Conservation (phyloP, 1,284 basidiomycete genomes). For the Apiotrichum veenhuisii region DNA sequence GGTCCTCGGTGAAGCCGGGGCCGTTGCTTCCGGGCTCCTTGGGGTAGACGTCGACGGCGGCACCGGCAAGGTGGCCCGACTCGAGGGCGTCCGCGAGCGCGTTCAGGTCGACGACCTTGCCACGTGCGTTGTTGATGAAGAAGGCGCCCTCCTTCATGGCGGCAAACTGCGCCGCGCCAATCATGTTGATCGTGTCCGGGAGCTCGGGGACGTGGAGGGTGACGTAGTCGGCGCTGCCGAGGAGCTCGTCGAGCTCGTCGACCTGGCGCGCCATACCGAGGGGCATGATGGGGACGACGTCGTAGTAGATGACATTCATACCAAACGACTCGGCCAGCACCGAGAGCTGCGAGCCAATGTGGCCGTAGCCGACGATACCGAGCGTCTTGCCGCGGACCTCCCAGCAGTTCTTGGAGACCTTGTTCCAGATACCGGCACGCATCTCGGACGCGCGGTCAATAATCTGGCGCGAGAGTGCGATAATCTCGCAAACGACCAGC, state of each 20-base stretch:
- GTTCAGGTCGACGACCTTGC: conserved; percentile 89
- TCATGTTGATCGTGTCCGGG: conserved; percentile 94
- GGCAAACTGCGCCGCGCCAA: conserved; percentile 69
- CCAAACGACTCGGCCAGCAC: conserved; percentile 96
- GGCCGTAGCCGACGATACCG: conserved; percentile 97
- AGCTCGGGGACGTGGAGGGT: conserved; percentile 96
- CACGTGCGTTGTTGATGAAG: conserved; percentile 97
- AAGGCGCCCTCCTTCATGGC: conserved; percentile 94
- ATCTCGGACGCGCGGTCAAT: conserved; percentile 86
- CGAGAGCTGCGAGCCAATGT: conserved; percentile 96
- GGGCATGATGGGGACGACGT: conserved; percentile 96
- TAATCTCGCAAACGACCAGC: conserved; percentile 90
- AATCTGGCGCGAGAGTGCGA: conserved; percentile 91
- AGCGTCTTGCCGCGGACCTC: conserved; percentile 96
- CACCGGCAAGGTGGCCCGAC: conserved; percentile 83
- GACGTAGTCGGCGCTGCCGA: conserved; percentile 84
- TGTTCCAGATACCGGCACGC: conserved; percentile 92
- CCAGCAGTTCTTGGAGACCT: conserved; percentile 97
- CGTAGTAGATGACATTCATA: conserved; percentile 93
- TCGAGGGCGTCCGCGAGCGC: conserved; percentile 79
- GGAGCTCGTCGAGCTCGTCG: conserved; percentile 72
- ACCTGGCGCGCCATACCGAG: conserved; percentile 90
- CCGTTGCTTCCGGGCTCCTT: conserved; percentile 89
- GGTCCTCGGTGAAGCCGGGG: conserved; percentile 71
- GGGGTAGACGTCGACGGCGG: conserved; percentile 93